Conservation (phyloP, 2,329 filamentous ascomycete genomes). For the Colletotrichum sojae region DNA sequence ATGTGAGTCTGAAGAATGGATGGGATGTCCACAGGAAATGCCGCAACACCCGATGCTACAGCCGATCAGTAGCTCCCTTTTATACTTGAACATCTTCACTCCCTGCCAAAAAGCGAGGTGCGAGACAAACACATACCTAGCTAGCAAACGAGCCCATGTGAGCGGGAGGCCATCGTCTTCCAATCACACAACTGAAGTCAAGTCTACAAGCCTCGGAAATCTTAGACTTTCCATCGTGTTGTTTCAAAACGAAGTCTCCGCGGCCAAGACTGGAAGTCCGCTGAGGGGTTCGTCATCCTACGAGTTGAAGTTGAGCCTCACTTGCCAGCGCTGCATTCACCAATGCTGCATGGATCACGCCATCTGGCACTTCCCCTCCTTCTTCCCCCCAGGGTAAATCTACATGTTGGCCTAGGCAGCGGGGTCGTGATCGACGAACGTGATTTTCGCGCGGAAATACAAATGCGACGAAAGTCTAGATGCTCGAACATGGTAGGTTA, state of each 20-base stretch:
- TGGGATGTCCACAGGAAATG: background rate
- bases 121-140: no score
- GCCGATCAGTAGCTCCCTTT: no score
- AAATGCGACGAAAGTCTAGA: slow-evolving; percentile 14
- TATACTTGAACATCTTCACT: no score
- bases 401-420: background rate
- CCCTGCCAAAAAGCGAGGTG: no score
- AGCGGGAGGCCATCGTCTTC: no score
- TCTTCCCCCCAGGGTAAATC: background rate
- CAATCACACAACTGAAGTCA: background rate
- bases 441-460: background rate
- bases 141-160: background rate
- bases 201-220: background rate
- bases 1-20: background rate
- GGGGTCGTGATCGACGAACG: background rate
- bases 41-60: no score
- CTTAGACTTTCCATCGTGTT: slow-evolving; percentile 20
- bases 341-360: background rate
- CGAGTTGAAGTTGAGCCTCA: background rate
- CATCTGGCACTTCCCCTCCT: background rate
- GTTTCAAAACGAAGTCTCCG: slow-evolving; percentile 24
- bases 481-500: no score
- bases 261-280: background rate
- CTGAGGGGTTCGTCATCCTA: background rate
- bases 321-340: background rate